A percentile compares a stretch with the other conserved stretches of the same genome.
Evolutionary conservation across 345 rosid species (phyloP).

Genomic region (Sisymbrium altissimum): DNA sequence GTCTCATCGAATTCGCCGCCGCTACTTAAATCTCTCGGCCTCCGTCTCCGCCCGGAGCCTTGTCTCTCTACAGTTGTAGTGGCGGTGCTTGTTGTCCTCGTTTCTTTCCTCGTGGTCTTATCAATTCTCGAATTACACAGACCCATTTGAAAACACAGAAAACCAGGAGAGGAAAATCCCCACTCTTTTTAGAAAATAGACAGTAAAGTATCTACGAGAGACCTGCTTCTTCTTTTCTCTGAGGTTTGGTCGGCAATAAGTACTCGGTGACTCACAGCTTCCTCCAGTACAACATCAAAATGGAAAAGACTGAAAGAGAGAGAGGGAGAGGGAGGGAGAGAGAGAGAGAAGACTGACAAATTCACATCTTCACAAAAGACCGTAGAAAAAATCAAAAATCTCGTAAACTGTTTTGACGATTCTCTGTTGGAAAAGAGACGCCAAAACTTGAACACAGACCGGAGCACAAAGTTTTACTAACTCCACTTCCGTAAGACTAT

Average conservation of each 20-base stretch:
- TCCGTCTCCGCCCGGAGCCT: constrained; percentile 44
- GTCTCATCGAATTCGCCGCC: constrained; percentile 38
- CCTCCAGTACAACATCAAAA: not conserved
- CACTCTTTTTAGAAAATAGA: not conserved
- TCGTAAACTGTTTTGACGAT: constrained; percentile 13
- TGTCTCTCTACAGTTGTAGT: constrained; percentile 27
- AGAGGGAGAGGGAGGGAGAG: too few species aligned
- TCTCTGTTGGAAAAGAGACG: constrained; percentile 20
- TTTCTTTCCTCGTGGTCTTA: constrained; percentile 31
- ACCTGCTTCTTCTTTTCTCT: not conserved
- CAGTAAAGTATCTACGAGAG: constrained; percentile 1
- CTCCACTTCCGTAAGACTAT: constrained; percentile 27
- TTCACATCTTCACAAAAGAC: constrained; percentile 5
- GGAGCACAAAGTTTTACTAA: constrained; percentile 28
- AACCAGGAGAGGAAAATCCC: not conserved
- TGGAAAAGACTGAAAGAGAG: too few species aligned
- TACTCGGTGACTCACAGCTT: constrained; percentile 5
- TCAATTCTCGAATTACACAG: constrained; percentile 52
- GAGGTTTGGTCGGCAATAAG: constrained; percentile 19
- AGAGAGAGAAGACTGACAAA: not conserved
- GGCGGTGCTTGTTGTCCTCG: not conserved
- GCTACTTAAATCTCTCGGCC: constrained; percentile 32
- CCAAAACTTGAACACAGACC: constrained; percentile 23
- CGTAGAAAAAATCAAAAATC: constrained; percentile 5
- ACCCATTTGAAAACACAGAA: constrained; percentile 45